Evolutionary conservation across 1,284 basidiomycete genomes (phyloP).

Genomic region (Butyriboletus appendiculatus): DNA sequence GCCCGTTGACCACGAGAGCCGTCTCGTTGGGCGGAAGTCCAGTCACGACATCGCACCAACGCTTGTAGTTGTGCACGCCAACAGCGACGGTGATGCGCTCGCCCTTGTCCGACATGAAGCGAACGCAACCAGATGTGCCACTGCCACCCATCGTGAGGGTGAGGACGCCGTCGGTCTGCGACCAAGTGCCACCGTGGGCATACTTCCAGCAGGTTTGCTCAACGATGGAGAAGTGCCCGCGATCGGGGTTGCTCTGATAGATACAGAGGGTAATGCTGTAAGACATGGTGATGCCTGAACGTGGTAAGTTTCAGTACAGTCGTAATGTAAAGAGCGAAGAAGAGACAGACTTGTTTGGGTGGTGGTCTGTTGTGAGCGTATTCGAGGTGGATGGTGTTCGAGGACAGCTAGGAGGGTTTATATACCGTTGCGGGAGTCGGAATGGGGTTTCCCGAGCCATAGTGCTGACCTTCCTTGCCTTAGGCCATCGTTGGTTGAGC

Average conservation of each 20-base stretch:
- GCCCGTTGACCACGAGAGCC: constrained; percentile 26
- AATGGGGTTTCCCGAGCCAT: not conserved
- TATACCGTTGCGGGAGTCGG: not conserved
- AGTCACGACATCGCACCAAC: constrained; percentile 32
- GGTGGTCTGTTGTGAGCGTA: not conserved
- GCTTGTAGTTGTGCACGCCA: constrained; percentile 43
- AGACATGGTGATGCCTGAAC: constrained; percentile 21
- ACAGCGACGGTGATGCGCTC: constrained; percentile 37
- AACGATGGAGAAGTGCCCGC: constrained; percentile 33
- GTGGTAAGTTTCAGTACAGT: not conserved
- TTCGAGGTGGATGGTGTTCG: not conserved
- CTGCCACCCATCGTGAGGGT: constrained; percentile 38
- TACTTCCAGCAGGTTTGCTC: constrained; percentile 36
- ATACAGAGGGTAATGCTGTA: constrained; percentile 37
- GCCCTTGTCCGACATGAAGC: constrained; percentile 32
- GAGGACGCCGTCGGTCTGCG: constrained; percentile 13
- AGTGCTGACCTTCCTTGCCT: too few species aligned
- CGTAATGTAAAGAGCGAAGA: too few species aligned
- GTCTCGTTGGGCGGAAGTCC: constrained; percentile 21
- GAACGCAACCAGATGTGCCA: constrained; percentile 41
- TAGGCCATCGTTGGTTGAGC: not conserved
- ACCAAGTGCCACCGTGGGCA: constrained; percentile 38
- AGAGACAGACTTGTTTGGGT: constrained; percentile 6
- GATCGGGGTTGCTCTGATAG: constrained; percentile 34
- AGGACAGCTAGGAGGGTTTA: not conserved